Percentiles rank a stretch among this genome's conserved stretches.
Conservation (phyloP, 2,329 filamentous ascomycete species). For the Trichoderma sp. region DNA sequence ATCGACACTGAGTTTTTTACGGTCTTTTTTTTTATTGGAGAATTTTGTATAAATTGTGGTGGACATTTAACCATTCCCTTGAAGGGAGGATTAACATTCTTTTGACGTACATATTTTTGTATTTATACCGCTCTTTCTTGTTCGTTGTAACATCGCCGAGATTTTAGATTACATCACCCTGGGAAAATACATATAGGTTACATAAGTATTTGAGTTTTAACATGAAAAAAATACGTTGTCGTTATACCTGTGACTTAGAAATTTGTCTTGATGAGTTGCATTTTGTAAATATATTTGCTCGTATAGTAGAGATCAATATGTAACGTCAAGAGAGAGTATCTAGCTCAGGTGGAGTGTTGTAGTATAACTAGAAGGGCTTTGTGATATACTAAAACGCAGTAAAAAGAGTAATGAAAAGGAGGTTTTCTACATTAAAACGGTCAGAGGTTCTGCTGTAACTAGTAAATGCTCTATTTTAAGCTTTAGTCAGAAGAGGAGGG, state of each 20-base stretch:
- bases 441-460: no score
- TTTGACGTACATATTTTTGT: background rate
- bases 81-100: constrained; percentile 6
- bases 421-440: no score
- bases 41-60: background rate
- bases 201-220: background rate
- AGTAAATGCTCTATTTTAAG: no score
- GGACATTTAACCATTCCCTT: background rate
- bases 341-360: no score
- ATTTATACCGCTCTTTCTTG: background rate
- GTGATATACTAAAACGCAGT: no score
- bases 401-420: no score
- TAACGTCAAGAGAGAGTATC: no score
- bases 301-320: no score
- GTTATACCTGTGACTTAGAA: background rate
- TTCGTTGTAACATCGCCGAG: constrained; percentile 1
- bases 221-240: background rate
- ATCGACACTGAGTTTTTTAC: background rate
- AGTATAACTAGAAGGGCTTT: no score
- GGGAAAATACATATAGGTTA: background rate
- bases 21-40: background rate
- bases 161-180: background rate
- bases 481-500: no score
- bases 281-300: no score
- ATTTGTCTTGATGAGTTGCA: no score